Percentiles rank a stretch among this genome's conserved stretches.
phyloP scores from a whole-genome alignment of 108 stramenopile species.

The Cyclotella cryptica region DNA sequence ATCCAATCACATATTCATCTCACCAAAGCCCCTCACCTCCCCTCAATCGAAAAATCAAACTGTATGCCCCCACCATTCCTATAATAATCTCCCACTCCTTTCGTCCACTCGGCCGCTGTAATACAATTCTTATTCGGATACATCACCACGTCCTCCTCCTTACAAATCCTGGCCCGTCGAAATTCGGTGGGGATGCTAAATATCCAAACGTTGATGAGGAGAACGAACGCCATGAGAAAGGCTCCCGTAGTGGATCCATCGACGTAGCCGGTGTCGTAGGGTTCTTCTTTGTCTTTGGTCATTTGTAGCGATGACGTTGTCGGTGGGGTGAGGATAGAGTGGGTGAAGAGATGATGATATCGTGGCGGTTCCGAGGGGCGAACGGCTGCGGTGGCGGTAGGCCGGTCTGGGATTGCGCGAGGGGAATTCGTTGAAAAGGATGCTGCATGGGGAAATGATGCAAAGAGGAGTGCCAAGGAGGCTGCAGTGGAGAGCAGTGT shows the following conservation, averaged over 20 bases:
- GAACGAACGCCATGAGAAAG: constrained; percentile 25
- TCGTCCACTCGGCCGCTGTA: constrained; percentile 52
- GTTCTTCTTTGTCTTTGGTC: constrained; percentile 25
- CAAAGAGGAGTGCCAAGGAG: not conserved
- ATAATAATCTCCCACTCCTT: constrained; percentile 54
- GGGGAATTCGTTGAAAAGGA: constrained; percentile 1
- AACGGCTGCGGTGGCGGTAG: not conserved
- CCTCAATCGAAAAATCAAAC: constrained; percentile 53
- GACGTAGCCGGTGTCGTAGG: constrained; percentile 33
- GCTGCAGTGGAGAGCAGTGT: not conserved
- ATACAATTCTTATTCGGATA: constrained; percentile 58
- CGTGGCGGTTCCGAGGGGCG: not conserved
- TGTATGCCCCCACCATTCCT: constrained; percentile 56
- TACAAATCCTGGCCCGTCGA: constrained; percentile 56
- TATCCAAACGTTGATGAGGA: constrained; percentile 49
- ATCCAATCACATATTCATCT: not conserved
- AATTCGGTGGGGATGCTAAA: constrained; percentile 65
- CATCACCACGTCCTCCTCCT: constrained; percentile 42
- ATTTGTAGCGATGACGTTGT: not conserved
- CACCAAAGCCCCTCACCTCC: constrained; percentile 1
- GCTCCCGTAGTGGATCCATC: constrained; percentile 30
- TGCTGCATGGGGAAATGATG: not conserved
- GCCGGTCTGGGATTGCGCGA: not conserved
- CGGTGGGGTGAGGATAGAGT: not conserved
- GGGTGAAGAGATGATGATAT: not conserved